Base-by-base conservation (phyloP, 345 rosid species). In the Dimocarpus longan region DNA sequence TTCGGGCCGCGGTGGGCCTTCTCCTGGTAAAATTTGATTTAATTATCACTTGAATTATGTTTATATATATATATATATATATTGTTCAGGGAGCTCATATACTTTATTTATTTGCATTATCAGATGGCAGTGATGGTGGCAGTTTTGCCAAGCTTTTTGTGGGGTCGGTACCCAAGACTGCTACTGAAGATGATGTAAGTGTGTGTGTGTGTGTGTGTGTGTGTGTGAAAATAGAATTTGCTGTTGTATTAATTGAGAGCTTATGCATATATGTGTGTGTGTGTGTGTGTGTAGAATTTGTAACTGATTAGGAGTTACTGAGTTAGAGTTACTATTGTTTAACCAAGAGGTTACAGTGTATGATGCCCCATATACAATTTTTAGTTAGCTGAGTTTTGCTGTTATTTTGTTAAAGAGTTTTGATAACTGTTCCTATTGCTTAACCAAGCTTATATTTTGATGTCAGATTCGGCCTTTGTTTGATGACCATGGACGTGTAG, bases 121-220 rank as follows among this genome's bases (percentile, higher is more conserved):
- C 87, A 93, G 95, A 92, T 80, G 83, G 83, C 71, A 80, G 48
- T 48, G 89, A 80, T 70, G 84, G 87, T 64, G 86, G 87, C 66
- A 85, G 82, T 77, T 78, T 89, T 78, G 97, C 98, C 74, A 96
- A 96, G 86, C 98, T 94, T 78, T 96, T 96, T 89, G 95, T 96
- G 81, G 99, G 99, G 68, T 96, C 99, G 7, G 98, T 96, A 82
- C 99, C 99, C 32, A 90, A 93, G 87, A 90, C 95, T 71, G 91
- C 91, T 42, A 75, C 78, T 32, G 99, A 96, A 81, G 90, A 90
- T 74, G 98, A 96, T 82, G 99, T 96, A 85, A 93, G 95, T n/a
- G n/a, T n/a, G n/a, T n/a, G n/a, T n/a, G n/a, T n/a, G n/a, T n/a
- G n/a, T n/a, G n/a, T n/a, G n/a, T n/a, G n/a, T n/a, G n/a, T n/a